Base-by-base conservation (phyloP, 192 early-diverging fungal genomes). In the Chytriomyces sp. region DNA sequence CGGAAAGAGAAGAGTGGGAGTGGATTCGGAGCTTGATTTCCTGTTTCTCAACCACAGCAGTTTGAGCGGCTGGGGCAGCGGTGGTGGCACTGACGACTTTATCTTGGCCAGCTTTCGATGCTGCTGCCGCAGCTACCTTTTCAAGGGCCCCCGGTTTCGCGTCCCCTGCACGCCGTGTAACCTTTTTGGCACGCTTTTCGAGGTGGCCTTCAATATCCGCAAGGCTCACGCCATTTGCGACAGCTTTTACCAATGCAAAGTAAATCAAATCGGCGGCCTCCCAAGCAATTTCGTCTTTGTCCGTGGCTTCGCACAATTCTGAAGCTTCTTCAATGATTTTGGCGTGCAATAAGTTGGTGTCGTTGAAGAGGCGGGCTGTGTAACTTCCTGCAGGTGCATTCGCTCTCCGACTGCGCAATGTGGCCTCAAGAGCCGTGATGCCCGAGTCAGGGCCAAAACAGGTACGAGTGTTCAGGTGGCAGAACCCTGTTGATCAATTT, bases 281-380 rank as follows among this genome's bases (percentile, higher is more conserved):
- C 88, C 92, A 96, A 3, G 96, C 95, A 81, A 98, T 91, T 7
- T 98, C 93, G 13, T 91, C 90, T 49, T 85, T 82, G 0, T 76
- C 82, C 2, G 77, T 85, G 50, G 97, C 95, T 24, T 94, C 90
- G 64, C 93, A 95, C 44, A 99, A 79, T 82, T 98, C 97, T 9
- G 92, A 87, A 1, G 97, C 97, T 83, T 98, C 96, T 80, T 99
- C 97, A 83, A 95, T 88, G 72, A 99, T 93, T 88, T 99, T 99
- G 69, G 96, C 89, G 63, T 88, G 83, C 44, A 99, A 87, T 45
- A 99, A 81, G 43, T 82, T 84, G 23, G 89, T 80, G 77, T 97
- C 94, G 48, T 91, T 85, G 78, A 98, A 99, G 59, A 99, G 85
- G 1, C 94, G 90, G 28, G 86, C 82, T 44, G 96, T 98, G 82